Evolutionary conservation across 768 basidiomycete species (phyloP), one percentile per base, ranked within the genome.

Genomic region (Lactarius evosmus): DNA sequence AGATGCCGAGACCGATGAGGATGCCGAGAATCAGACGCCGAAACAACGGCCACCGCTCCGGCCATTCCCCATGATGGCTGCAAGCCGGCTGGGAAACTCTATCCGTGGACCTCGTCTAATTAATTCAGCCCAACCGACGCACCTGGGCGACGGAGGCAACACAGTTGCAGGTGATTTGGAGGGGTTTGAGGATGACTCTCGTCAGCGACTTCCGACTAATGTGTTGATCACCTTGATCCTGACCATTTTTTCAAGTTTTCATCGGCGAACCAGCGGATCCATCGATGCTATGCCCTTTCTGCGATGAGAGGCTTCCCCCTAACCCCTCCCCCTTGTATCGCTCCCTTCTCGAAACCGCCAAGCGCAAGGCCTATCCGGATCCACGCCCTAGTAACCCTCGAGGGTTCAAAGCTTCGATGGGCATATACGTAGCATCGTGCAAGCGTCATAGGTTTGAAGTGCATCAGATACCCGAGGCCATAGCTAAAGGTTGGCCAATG

Each of bases 391-490:
- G 80, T 9, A 94, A 94, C 68, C 80, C 85, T 7, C 75, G 84
- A 14, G 92, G 91, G 4, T 76, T 91, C 57, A 77, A 72, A 44
- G 82, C 82, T 4, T 73, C 78, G 0, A 70, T 82, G 53, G 75
- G 80, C 0, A 74, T 79, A 11, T 94, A 86, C 69, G 81, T 89
- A 51, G 78, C 79, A 3, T 82, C 89, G 0, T 94, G 92, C 70
- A 87, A 89, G 68, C 81, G 90, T 4, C 92, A 94, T 75, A 80
- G 82, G 7, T 93, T 92, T 66, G 92, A 94, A 74, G 82, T 78
- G 22, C 76, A 86, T 60, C 82, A 87, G 61, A 76, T 94, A 3
- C 92, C 92, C 0, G 81, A 86, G 65, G 92, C 91, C 4, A 78
- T 85, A 56, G 72, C 74, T 36, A 82, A 82, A 59, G 89, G 91